Base-by-base conservation (phyloP, 2,329 filamentous ascomycete species). In the Alternaria gaisen region DNA sequence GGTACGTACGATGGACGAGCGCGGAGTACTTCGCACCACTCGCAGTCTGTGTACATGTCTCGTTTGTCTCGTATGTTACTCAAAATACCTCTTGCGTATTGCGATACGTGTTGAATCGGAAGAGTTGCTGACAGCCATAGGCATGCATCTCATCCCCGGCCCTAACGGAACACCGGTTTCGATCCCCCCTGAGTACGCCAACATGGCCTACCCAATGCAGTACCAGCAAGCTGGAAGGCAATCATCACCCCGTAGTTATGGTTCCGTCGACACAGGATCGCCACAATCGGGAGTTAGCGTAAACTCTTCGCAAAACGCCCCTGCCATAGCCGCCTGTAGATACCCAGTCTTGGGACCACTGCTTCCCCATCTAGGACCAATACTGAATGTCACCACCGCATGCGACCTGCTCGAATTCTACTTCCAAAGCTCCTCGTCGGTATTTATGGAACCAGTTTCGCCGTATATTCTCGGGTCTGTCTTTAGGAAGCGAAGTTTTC, bases 341-440 rank as follows among this genome's bases (percentile, higher is more conserved):
- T 97, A 97, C 74, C 93, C 93, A 5, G 93, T 97, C 16, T 81
- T 97, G 58, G 90, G 92, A 71, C 93, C 93, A 34, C 83, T 97
- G 2, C 79, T 97, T 32, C 92, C 93, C 18, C 91, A 97, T 74
- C 86, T 97, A 47, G 87, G 88, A 22, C 88, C 88, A 58, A 91
- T 97, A 63, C 89, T 97, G 42, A 92, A 93, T 2, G 84, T 91
- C 46, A 86, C 89, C 2, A 85, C 97, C 52, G 94, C 94, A 9
- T 97, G 93, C 81, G 93, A 97, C 76, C 84, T 97, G 47, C 85
- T 97, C 61, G 94, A 97, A 71, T 84, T 94, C 46, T 97, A 97
- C 79, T 97, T 97, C 75, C 88, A 92, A 50, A 97, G 92, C 76
- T 93, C 92, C 2, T 95, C 93, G 3, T 92, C 92, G 1, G 90